These are phyloP conservation scores for Schrenkiella parvula DNA, from an alignment of 345 rosid genomes.

Conservation along the genomic window DNA sequence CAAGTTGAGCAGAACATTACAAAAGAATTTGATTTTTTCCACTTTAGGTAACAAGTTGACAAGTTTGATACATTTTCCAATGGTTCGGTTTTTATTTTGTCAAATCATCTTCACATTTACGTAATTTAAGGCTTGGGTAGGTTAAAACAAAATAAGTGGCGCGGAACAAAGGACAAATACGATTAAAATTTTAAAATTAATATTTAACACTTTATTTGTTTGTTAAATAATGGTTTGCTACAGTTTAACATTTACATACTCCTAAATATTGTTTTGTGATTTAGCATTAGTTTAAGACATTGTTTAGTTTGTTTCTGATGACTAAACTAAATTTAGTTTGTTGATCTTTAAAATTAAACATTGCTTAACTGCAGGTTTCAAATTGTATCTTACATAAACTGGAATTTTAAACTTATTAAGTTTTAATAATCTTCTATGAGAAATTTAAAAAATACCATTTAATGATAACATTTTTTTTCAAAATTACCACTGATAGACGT, in stretches of 20 bases:
- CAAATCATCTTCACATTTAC: slow-evolving; percentile 4
- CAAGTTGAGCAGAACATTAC: not conserved
- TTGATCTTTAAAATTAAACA: not conserved
- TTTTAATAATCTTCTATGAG: not conserved
- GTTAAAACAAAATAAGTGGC: not conserved
- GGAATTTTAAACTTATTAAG: not conserved
- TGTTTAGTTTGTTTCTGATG: too few species aligned
- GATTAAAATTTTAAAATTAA: too few species aligned
- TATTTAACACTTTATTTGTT: too few species aligned
- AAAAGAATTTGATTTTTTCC: slow-evolving; percentile 6
- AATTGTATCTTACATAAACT: not conserved
- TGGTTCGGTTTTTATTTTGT: slow-evolving; percentile 2
- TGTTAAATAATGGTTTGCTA: too few species aligned
- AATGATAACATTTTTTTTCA: too few species aligned
- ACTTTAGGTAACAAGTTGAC: slow-evolving; percentile 26
- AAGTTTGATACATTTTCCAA: slow-evolving; percentile 7
- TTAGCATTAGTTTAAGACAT: not conserved
- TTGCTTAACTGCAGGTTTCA: not conserved
- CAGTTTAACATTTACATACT: not conserved
- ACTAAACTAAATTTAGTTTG: not conserved
- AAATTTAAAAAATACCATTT: too few species aligned
- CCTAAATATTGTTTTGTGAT: not conserved
- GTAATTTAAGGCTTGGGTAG: not conserved
- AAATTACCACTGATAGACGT: too few species aligned
- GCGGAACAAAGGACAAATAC: too few species aligned